phyloP scores from a whole-genome alignment of 78 protist species.

The Polysphondylium violaceum region DNA sequence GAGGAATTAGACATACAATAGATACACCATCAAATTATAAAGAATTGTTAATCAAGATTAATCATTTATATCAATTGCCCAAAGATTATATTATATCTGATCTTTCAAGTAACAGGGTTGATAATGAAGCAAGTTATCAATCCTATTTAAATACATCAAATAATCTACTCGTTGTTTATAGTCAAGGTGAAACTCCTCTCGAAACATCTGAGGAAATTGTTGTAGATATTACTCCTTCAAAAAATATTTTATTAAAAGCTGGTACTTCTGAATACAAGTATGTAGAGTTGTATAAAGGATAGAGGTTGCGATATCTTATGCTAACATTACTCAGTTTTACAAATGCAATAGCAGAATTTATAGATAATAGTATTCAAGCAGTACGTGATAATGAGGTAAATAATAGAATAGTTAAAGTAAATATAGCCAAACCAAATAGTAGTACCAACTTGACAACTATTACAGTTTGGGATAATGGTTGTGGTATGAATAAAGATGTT shows the following conservation, averaged over 20 bases:
- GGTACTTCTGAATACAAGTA: slow-evolving; percentile 82
- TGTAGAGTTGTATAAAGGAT: background rate
- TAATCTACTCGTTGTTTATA: slow-evolving; percentile 29
- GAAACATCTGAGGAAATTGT: slow-evolving; percentile 58
- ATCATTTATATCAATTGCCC: background rate
- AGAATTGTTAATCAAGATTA: background rate
- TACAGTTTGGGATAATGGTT: slow-evolving; percentile 78
- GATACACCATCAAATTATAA: slow-evolving; percentile 30
- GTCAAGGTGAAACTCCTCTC: slow-evolving; percentile 20
- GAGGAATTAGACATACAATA: slow-evolving; percentile 10
- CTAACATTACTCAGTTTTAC: slow-evolving; percentile 22
- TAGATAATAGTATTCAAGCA: slow-evolving; percentile 82
- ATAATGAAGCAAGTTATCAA: slow-evolving; percentile 43
- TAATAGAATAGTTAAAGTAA: slow-evolving; percentile 38
- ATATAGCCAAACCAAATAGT: slow-evolving; percentile 24
- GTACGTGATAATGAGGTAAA: slow-evolving; percentile 37
- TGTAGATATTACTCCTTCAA: slow-evolving; percentile 79
- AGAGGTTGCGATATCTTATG: background rate
- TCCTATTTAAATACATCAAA: background rate
- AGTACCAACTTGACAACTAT: slow-evolving; percentile 15
- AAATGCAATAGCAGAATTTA: slow-evolving; percentile 81
- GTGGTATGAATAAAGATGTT: slow-evolving; percentile 72
- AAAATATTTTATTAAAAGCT: slow-evolving; percentile 75
- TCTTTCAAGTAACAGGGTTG: slow-evolving; percentile 6
- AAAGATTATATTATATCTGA: slow-evolving; percentile 28